A percentile compares a stretch with the other conserved stretches of the same genome.
Evolutionary conservation across 441 rosid species (phyloP).

Genomic region (Lepidium campestre): DNA sequence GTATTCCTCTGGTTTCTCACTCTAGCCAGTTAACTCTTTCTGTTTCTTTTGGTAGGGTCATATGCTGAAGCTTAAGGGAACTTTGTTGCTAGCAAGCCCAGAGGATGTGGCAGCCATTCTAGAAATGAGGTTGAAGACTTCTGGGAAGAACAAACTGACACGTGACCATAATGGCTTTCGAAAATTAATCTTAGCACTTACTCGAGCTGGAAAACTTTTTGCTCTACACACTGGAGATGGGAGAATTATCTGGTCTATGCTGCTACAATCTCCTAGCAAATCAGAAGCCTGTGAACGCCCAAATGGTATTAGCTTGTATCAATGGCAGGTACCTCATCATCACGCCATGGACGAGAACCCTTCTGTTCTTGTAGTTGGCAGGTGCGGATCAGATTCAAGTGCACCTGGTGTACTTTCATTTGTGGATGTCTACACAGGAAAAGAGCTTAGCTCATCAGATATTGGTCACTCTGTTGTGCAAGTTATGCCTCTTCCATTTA

Average conservation of each 20-base stretch:
- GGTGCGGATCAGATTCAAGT: slow-evolving; percentile 56
- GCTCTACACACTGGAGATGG: slow-evolving; percentile 99
- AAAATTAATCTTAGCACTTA: slow-evolving; percentile 80
- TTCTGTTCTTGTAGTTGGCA: slow-evolving; percentile 81
- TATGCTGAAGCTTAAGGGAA: slow-evolving; percentile 83
- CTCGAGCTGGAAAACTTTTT: slow-evolving; percentile 80
- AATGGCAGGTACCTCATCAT: slow-evolving; percentile 98
- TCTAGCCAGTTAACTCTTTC: slow-evolving; percentile 10
- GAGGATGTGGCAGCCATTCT: slow-evolving; percentile 88
- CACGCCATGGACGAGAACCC: slow-evolving; percentile 97
- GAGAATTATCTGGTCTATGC: slow-evolving; percentile 78
- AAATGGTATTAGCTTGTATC: slow-evolving; percentile 57
- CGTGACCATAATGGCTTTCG: slow-evolving; percentile 99
- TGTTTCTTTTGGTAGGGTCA: slow-evolving; percentile 64
- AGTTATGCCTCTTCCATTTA: slow-evolving; percentile 79
- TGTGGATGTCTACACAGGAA: slow-evolving; percentile 85
- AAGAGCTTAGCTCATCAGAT: slow-evolving; percentile 52
- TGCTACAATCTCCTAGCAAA: slow-evolving; percentile 54
- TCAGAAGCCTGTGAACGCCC: slow-evolving; percentile 62
- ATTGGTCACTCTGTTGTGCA: slow-evolving; percentile 72
- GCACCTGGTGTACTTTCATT: slow-evolving; percentile 72
- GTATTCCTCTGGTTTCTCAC: slow-evolving; percentile 1
- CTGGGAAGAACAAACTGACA: slow-evolving; percentile 93
- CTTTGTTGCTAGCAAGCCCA: slow-evolving; percentile 92
- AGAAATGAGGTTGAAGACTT: slow-evolving; percentile 77